Base-by-base conservation (phyloP, 192 early-diverging fungal genomes). In the Backusella psychrophila region DNA sequence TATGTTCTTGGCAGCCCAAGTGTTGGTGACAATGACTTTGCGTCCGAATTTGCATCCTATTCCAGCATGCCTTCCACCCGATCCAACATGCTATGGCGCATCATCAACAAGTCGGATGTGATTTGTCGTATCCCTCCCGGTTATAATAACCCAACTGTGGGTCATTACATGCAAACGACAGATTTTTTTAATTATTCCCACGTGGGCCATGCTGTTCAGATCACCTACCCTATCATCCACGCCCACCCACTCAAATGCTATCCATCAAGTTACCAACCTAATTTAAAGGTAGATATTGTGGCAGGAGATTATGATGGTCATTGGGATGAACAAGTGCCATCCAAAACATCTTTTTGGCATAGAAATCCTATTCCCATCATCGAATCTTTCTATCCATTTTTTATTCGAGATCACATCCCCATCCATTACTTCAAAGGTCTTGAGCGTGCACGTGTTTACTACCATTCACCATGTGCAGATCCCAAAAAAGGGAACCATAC, bases 1-100 rank as follows among this genome's bases (percentile, higher is more conserved):
- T 86, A 84, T 59, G 77, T 73, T 4, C 83, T 85, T 63, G 88
- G 81, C 1, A 83, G 75, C 14, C 88, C 86, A 8, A 76, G 76
- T 33, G 66, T 87, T 0, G 86, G 86, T 3, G 84, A 89, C 49
- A 76, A 73, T 9, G 75, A 77, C 8, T 89, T 89, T 79, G 85
- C 86, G 0, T 56, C 84, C 2, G 66, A 79, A 23, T 89, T 89
- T 76, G 74, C 85, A 19, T 75, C 69, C 9, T 65, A 65, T 52
- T 52, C 46, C 19, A 83, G 81, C 52, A 33, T 17, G 1, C 75
- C 84, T 0, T 69, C 71, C 29, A 34, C 73, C 3, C 31, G 76
- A 12, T 26, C 49, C 1, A 80, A 73, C 3, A 83, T 80, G 1
- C 72, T 81, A 3, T 89, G 87, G 81, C 83, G 88, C 4, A 69